Conservation (phyloP, 169 alveolate genomes). For the Perkinsus marinus region DNA sequence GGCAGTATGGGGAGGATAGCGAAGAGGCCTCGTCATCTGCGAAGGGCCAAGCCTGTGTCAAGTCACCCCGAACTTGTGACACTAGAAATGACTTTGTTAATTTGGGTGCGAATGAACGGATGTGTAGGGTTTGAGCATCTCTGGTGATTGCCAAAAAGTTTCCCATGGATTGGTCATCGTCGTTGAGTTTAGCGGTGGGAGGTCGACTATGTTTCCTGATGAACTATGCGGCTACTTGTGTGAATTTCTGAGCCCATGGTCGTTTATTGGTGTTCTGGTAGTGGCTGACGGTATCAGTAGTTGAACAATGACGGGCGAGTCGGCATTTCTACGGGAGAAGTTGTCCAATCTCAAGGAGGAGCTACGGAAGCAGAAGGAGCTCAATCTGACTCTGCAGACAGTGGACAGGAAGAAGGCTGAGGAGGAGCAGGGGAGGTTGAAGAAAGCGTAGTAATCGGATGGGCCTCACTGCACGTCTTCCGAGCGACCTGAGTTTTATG, state of each 20-base stretch:
- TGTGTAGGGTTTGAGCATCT: not conserved
- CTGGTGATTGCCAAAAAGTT: not conserved
- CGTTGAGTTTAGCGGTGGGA: too few species aligned
- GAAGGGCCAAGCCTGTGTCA: not conserved
- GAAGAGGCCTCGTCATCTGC: not conserved
- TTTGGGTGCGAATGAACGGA: not conserved
- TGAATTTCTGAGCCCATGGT: not conserved
- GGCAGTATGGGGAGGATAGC: not conserved
- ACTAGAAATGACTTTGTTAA: not conserved
- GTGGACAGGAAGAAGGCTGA: not conserved
- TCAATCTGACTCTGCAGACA: not conserved
- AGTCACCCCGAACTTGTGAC: not conserved
- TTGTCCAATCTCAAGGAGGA: not conserved
- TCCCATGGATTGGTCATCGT: not conserved
- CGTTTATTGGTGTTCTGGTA: too few species aligned
- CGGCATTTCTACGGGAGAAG: not conserved
- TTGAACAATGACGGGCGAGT: not conserved
- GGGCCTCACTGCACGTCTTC: not conserved
- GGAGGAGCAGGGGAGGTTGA: not conserved
- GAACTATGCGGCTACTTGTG: too few species aligned
- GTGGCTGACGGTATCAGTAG: not conserved
- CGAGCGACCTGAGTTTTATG: too few species aligned
- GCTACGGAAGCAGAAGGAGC: not conserved
- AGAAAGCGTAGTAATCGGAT: not conserved
- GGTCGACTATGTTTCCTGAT: too few species aligned